phyloP scores from a whole-genome alignment of 2,329 filamentous ascomycete genomes.

The Pseudopyricularia javanii region DNA sequence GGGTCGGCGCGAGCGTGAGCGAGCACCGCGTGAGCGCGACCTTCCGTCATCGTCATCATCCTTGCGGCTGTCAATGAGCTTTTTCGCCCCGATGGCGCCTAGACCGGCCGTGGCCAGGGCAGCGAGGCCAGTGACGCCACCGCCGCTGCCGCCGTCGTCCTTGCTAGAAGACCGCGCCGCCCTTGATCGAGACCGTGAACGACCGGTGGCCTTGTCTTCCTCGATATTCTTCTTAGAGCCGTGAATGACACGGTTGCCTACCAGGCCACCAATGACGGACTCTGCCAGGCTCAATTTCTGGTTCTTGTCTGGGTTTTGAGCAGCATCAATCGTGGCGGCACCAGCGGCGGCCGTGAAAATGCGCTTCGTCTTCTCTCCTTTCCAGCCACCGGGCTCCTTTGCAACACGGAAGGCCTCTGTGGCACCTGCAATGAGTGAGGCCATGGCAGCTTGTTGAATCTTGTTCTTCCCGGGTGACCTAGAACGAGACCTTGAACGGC shows the following conservation, averaged over 20 bases:
- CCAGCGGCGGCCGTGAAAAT: conserved; percentile 78
- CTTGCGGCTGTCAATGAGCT: conserved; percentile 33
- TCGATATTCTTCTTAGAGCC: conserved; percentile 58
- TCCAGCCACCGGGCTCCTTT: conserved; percentile 82
- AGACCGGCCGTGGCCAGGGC: conserved; percentile 51
- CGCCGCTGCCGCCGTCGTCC: conserved; percentile 23
- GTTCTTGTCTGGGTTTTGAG: conserved; percentile 57
- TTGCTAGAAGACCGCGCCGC: conserved; percentile 34
- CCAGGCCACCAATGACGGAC: conserved; percentile 77
- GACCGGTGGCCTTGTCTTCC: conserved; percentile 44
- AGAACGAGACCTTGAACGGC: conserved; percentile 36
- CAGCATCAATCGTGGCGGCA: conserved; percentile 76
- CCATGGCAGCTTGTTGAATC: conserved; percentile 79
- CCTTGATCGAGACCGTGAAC: conserved; percentile 59
- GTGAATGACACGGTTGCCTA: conserved; percentile 76
- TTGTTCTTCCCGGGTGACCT: conserved; percentile 44
- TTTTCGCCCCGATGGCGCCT: conserved; percentile 49
- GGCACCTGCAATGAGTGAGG: conserved; percentile 78
- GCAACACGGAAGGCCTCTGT: conserved; percentile 85
- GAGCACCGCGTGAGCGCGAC: conserved; percentile 20
- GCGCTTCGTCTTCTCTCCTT: conserved; percentile 82
- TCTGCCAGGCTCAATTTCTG: conserved; percentile 77
- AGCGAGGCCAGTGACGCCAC: conserved; percentile 40
- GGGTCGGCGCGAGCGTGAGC: conserved; percentile 38
- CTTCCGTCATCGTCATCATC: conserved; percentile 11